Conservation (phyloP, 805 yeast species). For the Debaryomyces prosopidis region DNA sequence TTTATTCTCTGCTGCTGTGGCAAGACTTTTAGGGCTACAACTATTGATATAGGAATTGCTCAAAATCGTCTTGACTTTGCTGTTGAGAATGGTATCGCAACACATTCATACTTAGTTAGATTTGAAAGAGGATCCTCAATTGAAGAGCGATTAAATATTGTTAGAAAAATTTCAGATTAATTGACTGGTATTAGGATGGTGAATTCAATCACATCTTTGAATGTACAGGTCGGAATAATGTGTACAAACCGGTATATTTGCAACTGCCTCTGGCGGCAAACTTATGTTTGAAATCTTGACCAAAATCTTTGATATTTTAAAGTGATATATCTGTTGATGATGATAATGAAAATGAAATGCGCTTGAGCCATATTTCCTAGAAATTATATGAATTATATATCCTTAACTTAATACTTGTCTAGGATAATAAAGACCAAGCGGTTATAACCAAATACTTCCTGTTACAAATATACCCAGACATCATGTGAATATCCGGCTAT, state of each 20-base stretch:
- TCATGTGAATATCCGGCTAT: slow-evolving; percentile 1
- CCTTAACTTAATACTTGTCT: not conserved
- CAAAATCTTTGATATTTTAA: no score
- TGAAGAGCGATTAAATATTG: not conserved
- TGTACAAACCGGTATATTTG: slow-evolving; percentile 15
- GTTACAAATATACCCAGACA: slow-evolving; percentile 1
- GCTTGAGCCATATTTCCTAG: not conserved
- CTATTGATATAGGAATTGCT: not conserved
- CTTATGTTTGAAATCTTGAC: slow-evolving; percentile 18
- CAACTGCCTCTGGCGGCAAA: slow-evolving; percentile 14
- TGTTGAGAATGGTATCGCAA: slow-evolving; percentile 1
- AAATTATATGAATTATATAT: slow-evolving; percentile 3
- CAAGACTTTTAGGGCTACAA: not conserved
- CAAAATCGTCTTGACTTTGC: slow-evolving; percentile 2
- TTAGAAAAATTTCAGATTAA: not conserved
- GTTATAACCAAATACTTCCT: not conserved
- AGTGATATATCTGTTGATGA: slow-evolving; percentile 2
- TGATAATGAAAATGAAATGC: not conserved
- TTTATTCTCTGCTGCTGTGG: not conserved
- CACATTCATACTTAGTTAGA: not conserved
- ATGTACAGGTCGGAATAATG: slow-evolving; percentile 18
- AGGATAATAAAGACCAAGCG: not conserved
- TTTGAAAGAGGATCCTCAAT: not conserved
- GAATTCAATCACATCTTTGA: not conserved
- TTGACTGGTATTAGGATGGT: not conserved